Base-by-base conservation (phyloP, 2,329 filamentous ascomycete genomes). In the Aspergillus sp. region DNA sequence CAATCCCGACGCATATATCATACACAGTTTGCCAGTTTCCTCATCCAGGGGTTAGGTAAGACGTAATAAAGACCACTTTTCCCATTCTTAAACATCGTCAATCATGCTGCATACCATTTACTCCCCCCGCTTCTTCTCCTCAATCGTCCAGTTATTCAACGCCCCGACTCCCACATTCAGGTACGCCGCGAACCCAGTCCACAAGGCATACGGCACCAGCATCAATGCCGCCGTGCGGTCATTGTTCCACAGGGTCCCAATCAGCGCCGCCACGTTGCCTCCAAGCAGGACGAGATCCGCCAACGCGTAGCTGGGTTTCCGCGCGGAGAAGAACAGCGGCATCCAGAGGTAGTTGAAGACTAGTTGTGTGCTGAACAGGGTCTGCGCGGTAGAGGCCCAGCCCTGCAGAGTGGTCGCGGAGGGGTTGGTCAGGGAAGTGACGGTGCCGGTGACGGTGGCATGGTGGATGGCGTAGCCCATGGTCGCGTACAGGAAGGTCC, bases 401-500 rank as follows among this genome's bases (percentile, higher is more conserved):
- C 80, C 75, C 52, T 85, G 81, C n/a, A 84, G 85, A 45, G 78
- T 74, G 31, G 83, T 78, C 39, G 82, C 46, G 3, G 59, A 39
- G 42, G 83, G 71, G n/a, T 87, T 86, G 6, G 82, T 81, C 54
- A 87, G 83, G 12, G 36, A 42, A 7, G 36, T 16, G 36, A 42
- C 36, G 36, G 36, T n/a, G 51, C 88, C 88, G 11, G 79, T 80
- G 20, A 77, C 84, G 71, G 90, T 87, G 56, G 90, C 91, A 50
- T 91, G 89, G 77, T 96, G 88, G 39, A 92, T 88, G 22, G 91
- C 89, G 75, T 95, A 97, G 60, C 94, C 94, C 91, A 96, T 97
- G 20, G 90, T 75, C 2, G 80, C 79, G 69, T 87, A 87, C 16
- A 88, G 77, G 3, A 77, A 63, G 9, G 84, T 85, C 85, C 85